Base-by-base conservation (phyloP, 306 rosid genomes). In the Ormosia semicastrata region DNA sequence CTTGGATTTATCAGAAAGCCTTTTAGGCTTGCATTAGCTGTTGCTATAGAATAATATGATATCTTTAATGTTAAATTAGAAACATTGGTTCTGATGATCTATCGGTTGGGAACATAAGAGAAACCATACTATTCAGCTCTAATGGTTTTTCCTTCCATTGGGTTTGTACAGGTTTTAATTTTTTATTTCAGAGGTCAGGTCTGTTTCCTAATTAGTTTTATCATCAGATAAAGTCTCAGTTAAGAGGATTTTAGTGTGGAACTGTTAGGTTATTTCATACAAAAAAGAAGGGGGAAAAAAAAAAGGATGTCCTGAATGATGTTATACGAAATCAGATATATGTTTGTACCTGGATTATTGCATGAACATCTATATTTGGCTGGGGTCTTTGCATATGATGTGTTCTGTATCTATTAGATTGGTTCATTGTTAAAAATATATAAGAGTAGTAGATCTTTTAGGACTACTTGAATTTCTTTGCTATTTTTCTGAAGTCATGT, bases 1-100 rank as follows among this genome's bases (percentile, higher is more conserved):
- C 91, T 58, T 87, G 90, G 95, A 92, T 86, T 76, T 84, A 84
- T 68, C 85, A 85, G 15, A 87, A 83, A 66, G 78, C 87, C 77
- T 86, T 82, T 53, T 82, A 68, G 62, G 33, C 37, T 15, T 56
- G 33, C 81, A 65, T 15, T 68, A 67, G 57, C 71, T 80, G 57
- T 81, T 30, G 1, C 15, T 49, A 13, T 39, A 17, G 49, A 67
- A 44, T 70, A 43, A 46, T 65, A 13, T 58, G 47, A 36, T 43
- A 41, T 39, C 79, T 14, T 18, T 39, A 54, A 2, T 62, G 57
- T 77, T 9, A 62, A 34, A 62, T 62, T 52, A 63, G 54, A 54
- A 52, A 76, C 52, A 74, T 81, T 75, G 83, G 80, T 83, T 69
- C 43, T 34, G 6, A 64, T 77, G 50, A 39, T 29, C 64, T 76